Evolutionary conservation across 345 rosid genomes (phyloP).

Genomic region (Kernera saxatilis): DNA sequence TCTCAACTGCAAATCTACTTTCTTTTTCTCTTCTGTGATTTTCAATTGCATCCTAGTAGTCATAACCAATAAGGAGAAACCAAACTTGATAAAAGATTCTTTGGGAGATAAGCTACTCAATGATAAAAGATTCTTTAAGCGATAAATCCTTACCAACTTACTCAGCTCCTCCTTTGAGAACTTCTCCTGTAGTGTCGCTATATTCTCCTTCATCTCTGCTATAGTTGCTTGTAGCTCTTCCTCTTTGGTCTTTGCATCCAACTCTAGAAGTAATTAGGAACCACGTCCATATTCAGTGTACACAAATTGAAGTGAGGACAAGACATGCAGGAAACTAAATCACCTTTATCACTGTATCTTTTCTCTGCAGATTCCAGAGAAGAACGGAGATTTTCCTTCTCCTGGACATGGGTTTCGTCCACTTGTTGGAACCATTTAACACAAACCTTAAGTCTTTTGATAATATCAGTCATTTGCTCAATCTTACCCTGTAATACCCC

Average conservation of each 20-base stretch:
- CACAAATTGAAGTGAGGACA: background rate
- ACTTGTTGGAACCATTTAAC: slow-evolving; percentile 67
- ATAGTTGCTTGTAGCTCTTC: slow-evolving; percentile 38
- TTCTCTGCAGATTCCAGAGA: slow-evolving; percentile 54
- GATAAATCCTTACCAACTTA: slow-evolving; percentile 49
- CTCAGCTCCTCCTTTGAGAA: slow-evolving; percentile 55
- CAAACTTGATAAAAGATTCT: background rate
- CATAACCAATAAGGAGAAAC: background rate
- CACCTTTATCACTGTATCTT: slow-evolving; percentile 54
- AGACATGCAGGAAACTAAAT: background rate
- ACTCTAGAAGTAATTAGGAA: slow-evolving; percentile 33
- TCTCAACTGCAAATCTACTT: slow-evolving; percentile 60
- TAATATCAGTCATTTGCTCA: slow-evolving; percentile 53
- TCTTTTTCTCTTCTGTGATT: slow-evolving; percentile 56
- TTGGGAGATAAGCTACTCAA: background rate
- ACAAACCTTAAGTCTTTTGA: slow-evolving; percentile 64
- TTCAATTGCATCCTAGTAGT: slow-evolving; percentile 59
- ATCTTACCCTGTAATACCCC: slow-evolving; percentile 47
- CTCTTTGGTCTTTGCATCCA: slow-evolving; percentile 55
- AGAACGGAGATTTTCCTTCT: slow-evolving; percentile 50
- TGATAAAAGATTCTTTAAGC: background rate
- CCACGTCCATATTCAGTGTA: background rate
- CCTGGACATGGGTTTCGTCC: slow-evolving; percentile 51
- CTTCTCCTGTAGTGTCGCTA: slow-evolving; percentile 44
- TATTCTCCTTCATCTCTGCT: slow-evolving; percentile 43